Evolutionary conservation across 2,329 filamentous ascomycete species (phyloP), one percentile per base, ranked within the genome.

Genomic region (Hypocrella siamensis): DNA sequence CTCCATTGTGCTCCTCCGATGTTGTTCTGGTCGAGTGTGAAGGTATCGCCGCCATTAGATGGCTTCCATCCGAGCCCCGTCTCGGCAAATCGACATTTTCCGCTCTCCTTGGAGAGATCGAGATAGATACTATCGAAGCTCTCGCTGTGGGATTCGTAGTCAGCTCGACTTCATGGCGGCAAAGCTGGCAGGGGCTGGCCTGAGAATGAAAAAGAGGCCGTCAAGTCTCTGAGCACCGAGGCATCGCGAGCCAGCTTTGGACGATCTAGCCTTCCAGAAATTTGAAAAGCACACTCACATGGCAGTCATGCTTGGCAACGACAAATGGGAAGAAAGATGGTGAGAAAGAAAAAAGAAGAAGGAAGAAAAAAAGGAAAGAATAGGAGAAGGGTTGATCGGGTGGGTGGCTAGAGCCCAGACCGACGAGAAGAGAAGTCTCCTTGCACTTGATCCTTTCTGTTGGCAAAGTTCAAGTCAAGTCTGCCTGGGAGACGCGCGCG

Each of bases 91-190:
- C 90, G 77, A 62, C 86, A 94, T 61, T 88, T 90, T 44, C 90
- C 90, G 36, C 76, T 71, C 57, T 90, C 79, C 57, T 85, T 90
- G 46, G 86, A 94, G 38, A 98, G 72, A 55, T 98, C 88, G 46
- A 98, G 75, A 59, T 90, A 86, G 61, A 96, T 93, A 59, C 84
- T 85, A 53, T 96, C 88, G 60, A 98, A 98, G 52, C 79, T 90
- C 73, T 98, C 90, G 45, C 72, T 78, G 37, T 8, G 31, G 18
- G 9, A 18, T 10, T 17, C 10, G 14, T 12, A 5, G 11, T 17
- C 8, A 17, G 26, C n/a, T 11, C 15, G 7, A 26, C 15, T n/a
- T n/a, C n/a, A n/a, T n/a, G n/a, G n/a, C n/a, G n/a, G n/a, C n/a
- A n/a, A n/a, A n/a, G n/a, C n/a, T n/a, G n/a, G n/a, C n/a, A n/a